Conservation (phyloP, 2,329 filamentous ascomycete species). For the Didymella pinodella region DNA sequence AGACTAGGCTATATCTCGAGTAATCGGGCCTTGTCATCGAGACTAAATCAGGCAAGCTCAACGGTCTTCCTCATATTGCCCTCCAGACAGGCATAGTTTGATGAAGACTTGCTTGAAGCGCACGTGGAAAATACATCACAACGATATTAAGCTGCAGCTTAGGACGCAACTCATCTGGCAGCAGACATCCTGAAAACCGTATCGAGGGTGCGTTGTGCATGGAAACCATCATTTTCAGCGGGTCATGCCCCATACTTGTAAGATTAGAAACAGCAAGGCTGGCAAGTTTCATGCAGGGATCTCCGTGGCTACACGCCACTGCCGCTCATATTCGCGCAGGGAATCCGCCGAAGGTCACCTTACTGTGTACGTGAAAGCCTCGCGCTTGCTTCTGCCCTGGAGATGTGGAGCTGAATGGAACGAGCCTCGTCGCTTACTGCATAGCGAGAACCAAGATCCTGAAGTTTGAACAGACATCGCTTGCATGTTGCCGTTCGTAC, state of each 20-base stretch:
- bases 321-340: conserved; percentile 14
- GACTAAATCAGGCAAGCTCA: conserved; percentile 1
- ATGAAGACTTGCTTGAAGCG: not conserved
- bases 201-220: not conserved
- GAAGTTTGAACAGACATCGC: conserved; percentile 3
- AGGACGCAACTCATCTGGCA: not conserved
- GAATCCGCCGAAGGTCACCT: conserved; percentile 13
- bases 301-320: conserved; percentile 28
- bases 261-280: conserved; percentile 25
- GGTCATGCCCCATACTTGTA: conserved; percentile 15
- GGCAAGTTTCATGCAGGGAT: conserved; percentile 9
- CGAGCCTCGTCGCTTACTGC: conserved; percentile 4
- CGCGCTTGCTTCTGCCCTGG: not conserved
- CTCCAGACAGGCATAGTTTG: not conserved
- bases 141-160: not conserved
- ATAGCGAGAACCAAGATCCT: conserved; percentile 1
- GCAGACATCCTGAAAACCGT: not conserved
- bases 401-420: conserved; percentile 9
- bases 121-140: not conserved
- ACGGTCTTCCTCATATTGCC: not conserved
- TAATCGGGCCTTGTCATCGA: not conserved
- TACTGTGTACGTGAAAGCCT: conserved; percentile 3
- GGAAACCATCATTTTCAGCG: conserved; percentile 1
- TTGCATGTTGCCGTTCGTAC: not conserved
- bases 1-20: not conserved